Conservation (phyloP, 208 protist genomes). For the Leishmania aethiopica region DNA sequence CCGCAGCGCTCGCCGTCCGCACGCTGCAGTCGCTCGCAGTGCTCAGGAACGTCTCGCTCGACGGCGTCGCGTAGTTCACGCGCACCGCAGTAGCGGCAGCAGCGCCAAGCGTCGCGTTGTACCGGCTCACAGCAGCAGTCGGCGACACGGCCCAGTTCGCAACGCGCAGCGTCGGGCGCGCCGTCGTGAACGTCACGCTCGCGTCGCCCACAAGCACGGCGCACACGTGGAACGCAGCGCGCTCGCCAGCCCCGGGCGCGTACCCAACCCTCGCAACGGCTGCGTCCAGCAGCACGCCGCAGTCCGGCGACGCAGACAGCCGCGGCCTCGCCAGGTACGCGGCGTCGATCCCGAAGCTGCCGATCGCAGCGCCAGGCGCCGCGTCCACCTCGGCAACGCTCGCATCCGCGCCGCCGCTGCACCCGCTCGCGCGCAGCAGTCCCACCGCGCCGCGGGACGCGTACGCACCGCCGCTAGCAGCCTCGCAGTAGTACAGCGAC, state of each 20-base stretch:
- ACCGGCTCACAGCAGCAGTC: constrained; percentile 40
- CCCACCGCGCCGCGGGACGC: constrained; percentile 44
- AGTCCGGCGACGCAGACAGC: constrained; percentile 42
- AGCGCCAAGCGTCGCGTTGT: constrained; percentile 30
- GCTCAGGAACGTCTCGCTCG: constrained; percentile 50
- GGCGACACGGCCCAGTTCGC: constrained; percentile 44
- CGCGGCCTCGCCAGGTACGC: constrained; percentile 32
- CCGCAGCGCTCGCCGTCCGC: constrained; percentile 19
- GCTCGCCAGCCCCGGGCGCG: constrained; percentile 41
- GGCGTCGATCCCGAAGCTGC: constrained; percentile 48
- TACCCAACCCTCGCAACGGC: constrained; percentile 38
- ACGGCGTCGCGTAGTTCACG: constrained; percentile 55
- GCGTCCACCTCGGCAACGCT: constrained; percentile 41
- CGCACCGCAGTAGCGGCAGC: constrained; percentile 21
- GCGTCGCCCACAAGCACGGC: constrained; percentile 29
- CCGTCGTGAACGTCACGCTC: constrained; percentile 55
- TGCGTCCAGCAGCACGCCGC: constrained; percentile 21
- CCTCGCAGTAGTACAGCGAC: constrained; percentile 71
- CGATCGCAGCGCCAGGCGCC: constrained; percentile 38
- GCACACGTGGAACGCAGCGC: constrained; percentile 62
- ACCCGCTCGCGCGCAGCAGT: constrained; percentile 46
- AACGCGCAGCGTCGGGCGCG: constrained; percentile 48
- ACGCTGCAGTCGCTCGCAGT: constrained; percentile 28
- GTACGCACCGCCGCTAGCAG: constrained; percentile 32
- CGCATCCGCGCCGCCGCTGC: constrained; percentile 28